A percentile compares a stretch with the other conserved stretches of the same genome.
Evolutionary conservation across 805 yeast genomes (phyloP).

Genomic region (Wickerhamomyces ciferrii): DNA sequence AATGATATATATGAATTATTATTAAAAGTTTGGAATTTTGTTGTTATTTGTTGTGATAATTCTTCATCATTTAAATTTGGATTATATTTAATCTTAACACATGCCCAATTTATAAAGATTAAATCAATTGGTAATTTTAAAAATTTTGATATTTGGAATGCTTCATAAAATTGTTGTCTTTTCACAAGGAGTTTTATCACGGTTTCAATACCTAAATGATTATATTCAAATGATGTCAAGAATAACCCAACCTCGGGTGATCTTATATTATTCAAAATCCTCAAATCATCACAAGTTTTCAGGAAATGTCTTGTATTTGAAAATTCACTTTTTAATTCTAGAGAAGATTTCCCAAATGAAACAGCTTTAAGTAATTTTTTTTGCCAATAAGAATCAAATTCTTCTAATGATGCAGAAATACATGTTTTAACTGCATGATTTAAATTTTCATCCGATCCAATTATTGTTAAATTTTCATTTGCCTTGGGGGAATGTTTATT

Average conservation of each 20-base stretch:
- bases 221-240: constrained; percentile 54
- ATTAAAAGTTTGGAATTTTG: constrained; percentile 32
- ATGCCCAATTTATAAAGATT: constrained; percentile 79
- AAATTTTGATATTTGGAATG: constrained; percentile 54
- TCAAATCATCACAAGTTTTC: constrained; percentile 49
- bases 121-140: constrained; percentile 40
- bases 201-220: constrained; percentile 45
- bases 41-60: constrained; percentile 43
- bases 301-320: not conserved
- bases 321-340: constrained; percentile 27
- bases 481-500: constrained; percentile 73
- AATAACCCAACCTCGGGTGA: constrained; percentile 61
- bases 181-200: constrained; percentile 52
- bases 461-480: constrained; percentile 61
- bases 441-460: constrained; percentile 40
- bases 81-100: constrained; percentile 55
- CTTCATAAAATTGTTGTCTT: constrained; percentile 55
- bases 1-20: constrained; percentile 43
- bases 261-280: constrained; percentile 68
- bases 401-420: constrained; percentile 69
- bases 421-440: constrained; percentile 64
- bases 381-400: constrained; percentile 75
- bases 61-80: constrained; percentile 51
- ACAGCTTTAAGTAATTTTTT: constrained; percentile 77
- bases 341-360: constrained; percentile 69